phyloP scores from a whole-genome alignment of 495 filamentous ascomycete genomes.

The Podospora pseudoanserina region DNA sequence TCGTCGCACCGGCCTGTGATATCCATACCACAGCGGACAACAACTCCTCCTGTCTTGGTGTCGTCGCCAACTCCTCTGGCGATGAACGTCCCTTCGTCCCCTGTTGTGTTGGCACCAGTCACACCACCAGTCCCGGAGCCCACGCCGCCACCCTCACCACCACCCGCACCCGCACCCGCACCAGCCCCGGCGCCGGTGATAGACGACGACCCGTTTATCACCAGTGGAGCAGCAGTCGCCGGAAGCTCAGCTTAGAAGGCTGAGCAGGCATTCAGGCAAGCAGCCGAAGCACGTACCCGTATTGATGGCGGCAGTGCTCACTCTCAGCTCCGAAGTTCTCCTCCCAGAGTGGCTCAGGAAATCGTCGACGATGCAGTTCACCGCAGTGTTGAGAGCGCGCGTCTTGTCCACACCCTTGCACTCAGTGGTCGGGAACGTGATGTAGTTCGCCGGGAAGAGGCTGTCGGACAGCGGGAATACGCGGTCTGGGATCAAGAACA shows the following conservation, averaged over 20 bases:
- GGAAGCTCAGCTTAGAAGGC: neutral
- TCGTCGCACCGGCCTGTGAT: neutral
- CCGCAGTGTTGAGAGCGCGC: too few relatives aligned
- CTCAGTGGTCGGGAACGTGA: neutral
- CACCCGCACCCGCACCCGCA: neutral
- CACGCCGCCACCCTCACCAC: neutral
- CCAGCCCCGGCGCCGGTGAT: neutral
- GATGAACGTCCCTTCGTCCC: neutral
- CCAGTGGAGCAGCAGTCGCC: neutral
- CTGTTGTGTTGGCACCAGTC: too few relatives aligned
- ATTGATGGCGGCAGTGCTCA: too few relatives aligned
- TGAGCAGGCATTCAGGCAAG: neutral
- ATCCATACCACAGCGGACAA: neutral
- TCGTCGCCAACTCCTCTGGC: too few relatives aligned
- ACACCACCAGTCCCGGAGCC: neutral
- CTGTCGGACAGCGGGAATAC: neutral
- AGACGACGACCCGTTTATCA: neutral
- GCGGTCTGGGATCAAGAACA: neutral
- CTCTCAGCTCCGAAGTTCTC: too few relatives aligned
- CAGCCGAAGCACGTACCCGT: neutral
- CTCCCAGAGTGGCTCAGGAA: too few relatives aligned
- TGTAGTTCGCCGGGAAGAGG: neutral
- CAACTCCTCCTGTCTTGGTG: too few relatives aligned
- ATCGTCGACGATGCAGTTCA: too few relatives aligned
- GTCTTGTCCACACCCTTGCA: neutral